Conservation (phyloP, 805 yeast genomes). For the Kodamaea restingae region DNA sequence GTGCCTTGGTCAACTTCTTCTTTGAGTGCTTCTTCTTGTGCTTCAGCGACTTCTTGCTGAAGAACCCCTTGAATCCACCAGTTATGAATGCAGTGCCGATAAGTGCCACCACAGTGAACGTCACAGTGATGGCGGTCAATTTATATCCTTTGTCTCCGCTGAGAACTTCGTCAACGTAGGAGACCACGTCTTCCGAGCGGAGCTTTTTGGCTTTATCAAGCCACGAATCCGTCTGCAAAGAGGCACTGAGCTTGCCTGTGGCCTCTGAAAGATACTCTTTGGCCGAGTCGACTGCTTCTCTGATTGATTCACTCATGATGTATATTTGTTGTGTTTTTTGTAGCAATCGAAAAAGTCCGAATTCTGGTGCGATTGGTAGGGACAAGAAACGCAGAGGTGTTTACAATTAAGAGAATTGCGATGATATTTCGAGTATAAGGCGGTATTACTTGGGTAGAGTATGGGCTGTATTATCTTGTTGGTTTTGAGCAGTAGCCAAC, state of each 20-base stretch:
- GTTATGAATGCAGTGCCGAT: constrained; percentile 25
- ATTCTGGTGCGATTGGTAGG: too few relatives aligned
- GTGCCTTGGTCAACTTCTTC: constrained; percentile 38
- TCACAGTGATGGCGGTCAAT: constrained; percentile 32
- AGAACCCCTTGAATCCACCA: constrained; percentile 3
- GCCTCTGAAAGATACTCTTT: constrained; percentile 3
- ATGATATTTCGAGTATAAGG: too few relatives aligned
- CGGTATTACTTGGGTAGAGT: too few relatives aligned
- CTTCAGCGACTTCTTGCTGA: constrained; percentile 2
- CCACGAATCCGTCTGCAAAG: constrained; percentile 7
- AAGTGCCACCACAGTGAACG: constrained; percentile 27
- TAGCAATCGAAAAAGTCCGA: neutral
- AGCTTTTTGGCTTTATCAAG: constrained; percentile 33
- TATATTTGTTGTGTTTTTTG: constrained; percentile 6
- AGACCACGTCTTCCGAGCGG: constrained; percentile 7
- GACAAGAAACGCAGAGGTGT: too few relatives aligned
- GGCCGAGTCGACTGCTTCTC: constrained; percentile 5
- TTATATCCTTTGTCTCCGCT: constrained; percentile 25
- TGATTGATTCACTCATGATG: constrained; percentile 8
- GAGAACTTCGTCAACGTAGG: constrained; percentile 14
- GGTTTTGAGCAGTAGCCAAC: too few relatives aligned
- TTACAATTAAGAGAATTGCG: too few relatives aligned
- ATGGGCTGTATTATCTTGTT: too few relatives aligned
- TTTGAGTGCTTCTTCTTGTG: constrained; percentile 21
- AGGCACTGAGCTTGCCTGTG: neutral